phyloP scores from a whole-genome alignment of 192 early-diverging fungal genomes.

The Powellomyces hirtus region DNA sequence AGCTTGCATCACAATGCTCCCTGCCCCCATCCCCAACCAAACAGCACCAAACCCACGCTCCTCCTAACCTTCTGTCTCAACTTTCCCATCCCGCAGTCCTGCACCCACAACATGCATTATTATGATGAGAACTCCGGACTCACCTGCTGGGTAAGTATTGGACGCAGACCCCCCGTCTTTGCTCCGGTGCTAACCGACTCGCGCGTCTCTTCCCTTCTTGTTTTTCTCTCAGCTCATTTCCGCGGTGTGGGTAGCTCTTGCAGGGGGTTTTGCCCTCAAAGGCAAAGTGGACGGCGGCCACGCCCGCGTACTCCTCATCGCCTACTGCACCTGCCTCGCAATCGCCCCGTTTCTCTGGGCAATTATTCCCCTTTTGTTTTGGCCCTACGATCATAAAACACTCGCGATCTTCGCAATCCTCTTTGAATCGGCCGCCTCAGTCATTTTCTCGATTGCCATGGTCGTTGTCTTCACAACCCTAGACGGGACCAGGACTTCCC shows the following conservation, averaged over 20 bases:
- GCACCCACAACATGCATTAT: background rate
- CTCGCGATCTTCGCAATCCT: background rate
- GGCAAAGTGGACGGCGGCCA: background rate
- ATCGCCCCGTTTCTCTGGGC: background rate
- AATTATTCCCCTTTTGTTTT: background rate
- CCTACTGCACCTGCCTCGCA: background rate
- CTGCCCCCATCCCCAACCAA: no score
- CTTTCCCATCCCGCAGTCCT: background rate
- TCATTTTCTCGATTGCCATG: background rate
- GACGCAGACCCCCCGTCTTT: background rate
- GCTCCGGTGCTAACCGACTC: background rate
- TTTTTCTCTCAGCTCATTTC: background rate
- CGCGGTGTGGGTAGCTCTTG: constrained; percentile 1
- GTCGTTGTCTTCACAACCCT: background rate
- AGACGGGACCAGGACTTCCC: background rate
- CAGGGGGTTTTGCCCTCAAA: background rate
- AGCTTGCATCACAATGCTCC: no score
- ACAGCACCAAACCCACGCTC: no score
- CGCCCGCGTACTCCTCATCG: background rate
- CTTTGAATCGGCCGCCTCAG: background rate
- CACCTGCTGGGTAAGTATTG: background rate
- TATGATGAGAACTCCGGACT: background rate
- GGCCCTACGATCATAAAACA: background rate
- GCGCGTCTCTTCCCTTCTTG: background rate
- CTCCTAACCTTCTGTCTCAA: background rate